These are phyloP conservation scores for Cryphonectria naterciae DNA, from an alignment of 2,329 filamentous ascomycete species.

Conservation along the genomic window DNA sequence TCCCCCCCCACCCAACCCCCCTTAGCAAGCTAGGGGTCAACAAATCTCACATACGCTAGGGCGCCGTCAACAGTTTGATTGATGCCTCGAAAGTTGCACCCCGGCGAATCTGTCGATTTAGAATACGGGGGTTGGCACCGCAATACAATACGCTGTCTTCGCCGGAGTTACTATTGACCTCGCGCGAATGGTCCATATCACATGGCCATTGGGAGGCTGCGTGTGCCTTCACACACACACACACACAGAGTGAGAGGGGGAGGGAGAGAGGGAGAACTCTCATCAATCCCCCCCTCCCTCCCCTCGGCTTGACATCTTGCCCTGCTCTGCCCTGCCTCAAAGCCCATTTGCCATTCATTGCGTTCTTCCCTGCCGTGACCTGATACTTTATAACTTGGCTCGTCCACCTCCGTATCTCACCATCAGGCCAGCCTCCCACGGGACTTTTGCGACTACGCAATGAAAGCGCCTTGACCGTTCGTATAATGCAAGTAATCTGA, in stretches of 20 bases:
- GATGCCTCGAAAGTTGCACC: not conserved
- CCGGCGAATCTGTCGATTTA: not conserved
- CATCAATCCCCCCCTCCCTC: not conserved
- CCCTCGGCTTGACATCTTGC: not conserved
- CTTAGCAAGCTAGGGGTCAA: constrained; percentile 1
- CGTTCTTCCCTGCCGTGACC: not conserved
- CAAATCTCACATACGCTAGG: not conserved
- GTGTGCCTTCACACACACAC: not conserved
- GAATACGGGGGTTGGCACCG: not conserved
- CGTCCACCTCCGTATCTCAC: not conserved
- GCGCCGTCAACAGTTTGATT: not conserved
- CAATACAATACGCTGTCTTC: not conserved
- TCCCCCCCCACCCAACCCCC: no score
- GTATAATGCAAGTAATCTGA: not conserved
- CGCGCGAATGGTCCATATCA: not conserved
- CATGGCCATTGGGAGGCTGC: not conserved
- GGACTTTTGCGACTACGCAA: not conserved
- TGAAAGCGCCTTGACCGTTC: not conserved
- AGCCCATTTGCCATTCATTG: not conserved
- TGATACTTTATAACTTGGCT: not conserved
- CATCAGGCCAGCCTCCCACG: no score
- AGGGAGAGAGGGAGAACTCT: not conserved
- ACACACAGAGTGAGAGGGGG: no score
- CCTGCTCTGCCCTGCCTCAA: not conserved
- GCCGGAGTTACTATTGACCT: not conserved